phyloP scores from a whole-genome alignment of 192 early-diverging fungal species.

The Coemansia sp. region DNA sequence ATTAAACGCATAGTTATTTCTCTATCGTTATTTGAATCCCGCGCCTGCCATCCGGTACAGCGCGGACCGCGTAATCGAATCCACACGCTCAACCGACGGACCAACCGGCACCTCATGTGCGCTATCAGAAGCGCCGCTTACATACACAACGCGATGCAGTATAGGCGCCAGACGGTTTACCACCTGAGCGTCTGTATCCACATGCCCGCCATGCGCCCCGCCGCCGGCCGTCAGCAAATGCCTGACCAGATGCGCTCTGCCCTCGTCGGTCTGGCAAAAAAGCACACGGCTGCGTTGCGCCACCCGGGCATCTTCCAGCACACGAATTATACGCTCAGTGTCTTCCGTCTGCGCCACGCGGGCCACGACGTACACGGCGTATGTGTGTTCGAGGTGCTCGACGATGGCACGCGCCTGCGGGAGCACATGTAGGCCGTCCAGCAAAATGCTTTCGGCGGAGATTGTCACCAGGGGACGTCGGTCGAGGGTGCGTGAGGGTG shows the following conservation, averaged over 20 bases:
- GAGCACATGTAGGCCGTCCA: constrained; percentile 13
- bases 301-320: constrained; percentile 7
- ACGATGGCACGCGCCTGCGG: neutral
- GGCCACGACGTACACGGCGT: constrained; percentile 28
- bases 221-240: constrained; percentile 25
- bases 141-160: constrained; percentile 14
- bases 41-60: neutral
- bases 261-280: constrained; percentile 48
- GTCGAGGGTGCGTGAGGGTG: neutral
- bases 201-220: constrained; percentile 16
- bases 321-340: neutral
- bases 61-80: too few species aligned
- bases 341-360: constrained; percentile 5
- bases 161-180: constrained; percentile 20
- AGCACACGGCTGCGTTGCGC: constrained; percentile 10
- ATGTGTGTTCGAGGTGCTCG: constrained; percentile 5
- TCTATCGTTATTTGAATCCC: too few species aligned
- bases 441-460: constrained; percentile 26
- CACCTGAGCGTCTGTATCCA: constrained; percentile 37
- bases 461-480: constrained; percentile 11
- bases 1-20: too few species aligned
- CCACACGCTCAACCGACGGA: neutral
- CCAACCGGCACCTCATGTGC: neutral
- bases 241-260: constrained; percentile 34
- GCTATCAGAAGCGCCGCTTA: neutral